Evolutionary conservation across 1,284 basidiomycete genomes (phyloP).

Genomic region (Peniophora sp.): DNA sequence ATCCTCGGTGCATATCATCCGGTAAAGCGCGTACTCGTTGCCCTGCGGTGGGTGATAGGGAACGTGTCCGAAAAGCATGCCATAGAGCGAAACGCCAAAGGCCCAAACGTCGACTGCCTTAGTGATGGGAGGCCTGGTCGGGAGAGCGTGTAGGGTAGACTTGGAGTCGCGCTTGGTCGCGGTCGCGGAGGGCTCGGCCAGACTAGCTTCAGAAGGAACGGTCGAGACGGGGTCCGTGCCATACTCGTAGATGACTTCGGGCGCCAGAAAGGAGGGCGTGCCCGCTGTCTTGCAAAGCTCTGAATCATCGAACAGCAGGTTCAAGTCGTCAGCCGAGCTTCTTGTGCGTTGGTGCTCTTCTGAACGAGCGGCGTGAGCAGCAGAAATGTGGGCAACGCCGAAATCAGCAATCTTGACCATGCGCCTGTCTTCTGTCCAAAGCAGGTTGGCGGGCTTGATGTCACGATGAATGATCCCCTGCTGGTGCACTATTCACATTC

Average conservation of each 20-base stretch:
- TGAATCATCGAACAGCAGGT: slow-evolving; percentile 72
- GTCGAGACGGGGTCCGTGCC: slow-evolving; percentile 4
- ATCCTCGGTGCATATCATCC: slow-evolving; percentile 75
- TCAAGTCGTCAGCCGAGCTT: slow-evolving; percentile 35
- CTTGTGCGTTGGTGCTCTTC: background rate
- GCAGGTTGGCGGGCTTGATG: slow-evolving; percentile 96
- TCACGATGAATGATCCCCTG: slow-evolving; percentile 99
- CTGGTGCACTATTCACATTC: slow-evolving; percentile 65
- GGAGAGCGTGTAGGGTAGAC: slow-evolving; percentile 21
- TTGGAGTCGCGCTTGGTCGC: slow-evolving; percentile 20
- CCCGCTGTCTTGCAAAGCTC: slow-evolving; percentile 93
- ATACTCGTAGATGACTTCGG: slow-evolving; percentile 81
- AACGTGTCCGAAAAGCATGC: slow-evolving; percentile 81
- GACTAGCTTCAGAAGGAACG: background rate
- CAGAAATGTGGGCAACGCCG: slow-evolving; percentile 93
- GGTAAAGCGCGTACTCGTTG: slow-evolving; percentile 79
- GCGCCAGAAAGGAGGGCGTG: slow-evolving; percentile 96
- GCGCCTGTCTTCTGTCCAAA: slow-evolving; percentile 78
- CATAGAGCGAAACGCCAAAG: slow-evolving; percentile 95
- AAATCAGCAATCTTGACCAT: slow-evolving; percentile 98
- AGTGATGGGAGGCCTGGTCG: slow-evolving; percentile 66
- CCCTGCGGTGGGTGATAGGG: slow-evolving; percentile 60
- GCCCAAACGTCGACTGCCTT: slow-evolving; percentile 99
- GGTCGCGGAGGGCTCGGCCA: slow-evolving; percentile 5
- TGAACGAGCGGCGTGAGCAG: slow-evolving; percentile 41